Base-by-base conservation (phyloP, 805 yeast genomes). In the Ogataea pignaliae region DNA sequence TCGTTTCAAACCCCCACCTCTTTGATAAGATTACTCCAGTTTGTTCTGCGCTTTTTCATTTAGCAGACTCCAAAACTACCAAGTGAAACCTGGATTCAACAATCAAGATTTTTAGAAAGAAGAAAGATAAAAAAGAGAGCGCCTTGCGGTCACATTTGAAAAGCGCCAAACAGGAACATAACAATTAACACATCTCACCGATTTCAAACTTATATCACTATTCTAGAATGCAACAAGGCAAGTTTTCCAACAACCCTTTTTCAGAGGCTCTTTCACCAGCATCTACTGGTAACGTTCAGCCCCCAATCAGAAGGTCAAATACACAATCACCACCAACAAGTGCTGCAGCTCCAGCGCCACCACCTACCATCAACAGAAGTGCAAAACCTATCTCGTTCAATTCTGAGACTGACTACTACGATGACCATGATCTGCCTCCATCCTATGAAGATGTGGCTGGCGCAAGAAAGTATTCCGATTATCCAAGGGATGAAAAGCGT, bases 361-460 rank as follows among this genome's bases (percentile, higher is more conserved):
- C 39, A 12, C 43, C 43, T 29, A 10, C 36, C 13, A 21, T 36
- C 6, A 43, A 50, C 30, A 52, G 50, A 42, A 34, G 29, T 26
- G 36, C 36, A 3, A 46, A 43, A 36, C 49, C 49, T 21, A 21
- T 7, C 26, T 2, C 32, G 12, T 42, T 16, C 31, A 63, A 62
- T 34, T 61, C 73, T 7, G 62, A 61, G 3, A 41, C 35, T 13
- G 47, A 47, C 28, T 48, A 57, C 36, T 48, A 45, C 26, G 59
- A 55, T 41, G 61, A 54, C 45, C 56, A 52, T 41, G 61, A 55
- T 39, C 39, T 56, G 14, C 87, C 88, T 6, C 88, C 89, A 8
- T 71, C 88, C 0, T 83, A 83, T 56, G 86, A 81, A 51, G 89
- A 83, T 52, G 84, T 74, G 16, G 81, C 87, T 2, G 26, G 26